These are phyloP conservation scores for Aspergillus pseudonomiae DNA, from an alignment of 2,329 filamentous ascomycete species.

Conservation along the genomic window DNA sequence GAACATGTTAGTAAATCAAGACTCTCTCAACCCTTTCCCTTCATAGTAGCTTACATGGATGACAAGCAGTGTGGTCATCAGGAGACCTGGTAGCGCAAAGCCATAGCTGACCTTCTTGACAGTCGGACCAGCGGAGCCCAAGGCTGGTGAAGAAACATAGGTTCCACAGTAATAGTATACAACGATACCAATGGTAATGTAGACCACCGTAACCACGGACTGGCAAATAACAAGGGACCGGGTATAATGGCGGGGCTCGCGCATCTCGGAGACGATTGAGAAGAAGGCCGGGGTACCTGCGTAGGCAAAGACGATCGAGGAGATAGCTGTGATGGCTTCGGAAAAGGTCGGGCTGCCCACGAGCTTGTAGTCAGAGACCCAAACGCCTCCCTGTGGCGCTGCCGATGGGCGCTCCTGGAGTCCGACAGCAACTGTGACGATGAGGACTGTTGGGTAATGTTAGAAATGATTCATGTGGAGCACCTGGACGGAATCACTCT, in stretches of 20 bases:
- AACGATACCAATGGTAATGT: conserved; percentile 43
- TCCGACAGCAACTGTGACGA: conserved; percentile 32
- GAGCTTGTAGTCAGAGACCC: conserved; percentile 34
- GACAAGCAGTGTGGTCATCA: not conserved
- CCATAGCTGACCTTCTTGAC: not conserved
- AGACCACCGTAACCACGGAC: conserved; percentile 35
- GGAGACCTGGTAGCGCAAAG: not conserved
- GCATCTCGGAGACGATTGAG: conserved; percentile 45
- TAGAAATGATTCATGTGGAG: conserved; percentile 2
- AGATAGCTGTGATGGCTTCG: conserved; percentile 32
- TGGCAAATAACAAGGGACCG: conserved; percentile 39
- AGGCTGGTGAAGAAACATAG: conserved; percentile 51
- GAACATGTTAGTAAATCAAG: not conserved
- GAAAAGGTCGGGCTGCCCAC: conserved; percentile 27
- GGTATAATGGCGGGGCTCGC: conserved; percentile 35
- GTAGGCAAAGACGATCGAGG: conserved; percentile 34
- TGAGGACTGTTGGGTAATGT: conserved; percentile 21
- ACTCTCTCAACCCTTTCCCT: no score
- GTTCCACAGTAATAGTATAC: conserved; percentile 53
- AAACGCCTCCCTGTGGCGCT: conserved; percentile 33
- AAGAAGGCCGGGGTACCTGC: conserved; percentile 38
- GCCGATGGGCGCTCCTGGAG: conserved; percentile 38
- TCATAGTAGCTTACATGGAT: not conserved
- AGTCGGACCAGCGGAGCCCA: conserved; percentile 47
- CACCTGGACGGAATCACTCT: not conserved